phyloP scores from a whole-genome alignment of 495 filamentous ascomycete genomes.

The Neurospora sp. region DNA sequence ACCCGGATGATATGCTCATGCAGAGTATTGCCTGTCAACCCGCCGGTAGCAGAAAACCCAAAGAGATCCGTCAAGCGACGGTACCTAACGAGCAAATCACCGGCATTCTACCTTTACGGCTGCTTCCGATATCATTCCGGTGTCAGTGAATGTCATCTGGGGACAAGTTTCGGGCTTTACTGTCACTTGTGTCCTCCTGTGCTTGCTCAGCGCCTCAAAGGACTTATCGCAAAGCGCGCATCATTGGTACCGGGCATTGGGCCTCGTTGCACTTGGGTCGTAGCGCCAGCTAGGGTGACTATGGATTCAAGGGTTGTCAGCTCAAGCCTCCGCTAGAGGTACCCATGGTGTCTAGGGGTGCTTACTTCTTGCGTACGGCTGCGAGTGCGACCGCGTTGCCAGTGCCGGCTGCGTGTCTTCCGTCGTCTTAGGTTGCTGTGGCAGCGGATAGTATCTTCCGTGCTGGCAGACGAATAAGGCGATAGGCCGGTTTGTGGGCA shows the following conservation, averaged over 20 bases:
- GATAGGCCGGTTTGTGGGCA: background rate
- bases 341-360: background rate
- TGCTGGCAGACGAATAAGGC: background rate
- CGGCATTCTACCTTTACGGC: background rate
- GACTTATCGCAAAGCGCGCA: background rate
- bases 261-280: background rate
- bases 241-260: background rate
- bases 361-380: background rate
- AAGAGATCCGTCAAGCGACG: background rate
- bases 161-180: background rate
- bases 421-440: background rate
- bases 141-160: background rate
- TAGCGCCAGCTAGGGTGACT: background rate
- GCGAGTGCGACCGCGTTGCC: background rate
- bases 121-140: background rate
- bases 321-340: background rate
- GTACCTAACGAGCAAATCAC: background rate
- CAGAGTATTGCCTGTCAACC: background rate
- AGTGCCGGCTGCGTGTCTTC: background rate
- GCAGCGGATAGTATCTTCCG: background rate
- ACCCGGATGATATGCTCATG: background rate
- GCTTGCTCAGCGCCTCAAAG: background rate
- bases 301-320: background rate
- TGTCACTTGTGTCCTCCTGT: background rate
- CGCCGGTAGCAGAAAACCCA: background rate